Base-by-base conservation (phyloP, 345 rosid species). In the Lepidium aucheri region DNA sequence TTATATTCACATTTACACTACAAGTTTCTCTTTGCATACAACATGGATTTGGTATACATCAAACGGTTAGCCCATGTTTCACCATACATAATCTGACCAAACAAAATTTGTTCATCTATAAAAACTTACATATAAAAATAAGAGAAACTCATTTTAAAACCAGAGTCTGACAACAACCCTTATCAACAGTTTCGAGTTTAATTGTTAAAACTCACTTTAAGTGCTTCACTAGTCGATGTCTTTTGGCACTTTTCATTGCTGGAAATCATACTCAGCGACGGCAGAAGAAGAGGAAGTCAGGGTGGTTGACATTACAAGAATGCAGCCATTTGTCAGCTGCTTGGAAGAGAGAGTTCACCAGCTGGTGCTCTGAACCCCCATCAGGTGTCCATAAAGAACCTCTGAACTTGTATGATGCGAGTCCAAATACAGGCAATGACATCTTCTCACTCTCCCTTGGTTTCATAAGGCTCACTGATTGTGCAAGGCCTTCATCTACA, bases 251-350 rank as follows among this genome's bases (percentile, higher is more conserved):
- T 13, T 22, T 34, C 20, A 33, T 46, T 56, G 3, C 47, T 36
- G 55, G 45, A 38, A 36, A 39, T 9, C 42, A 16, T 49, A 59
- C 35, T 60, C 53, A 60, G 9, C 41, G 64, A 44, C 78, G 64
- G 74, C 69, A 65, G 66, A 91, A 91, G 79, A 86, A 91, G 46
- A 57, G 34, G 77, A 83, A 91, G 59, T 91, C 96, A n/a, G 97
- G 97, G 59, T 85, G 97, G 64, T 65, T 75, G 46, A 84, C 96
- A 51, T 79, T 52, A 60, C 36, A 72, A 12, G 6, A 76, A 77
- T 79, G 74, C 60, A 91, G 76, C 94, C 85, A 80, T 39, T 70
- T 63, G 53, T 82, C 87, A 9, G 94, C 97, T 10, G 67, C 85
- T 76, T 59, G 79, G 53, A 68, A 56, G 35, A 91, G 83, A 16